Percentiles rank a stretch among this genome's conserved stretches.
Conservation (phyloP, 2,329 filamentous ascomycete species). For the Penicillium sp. region DNA sequence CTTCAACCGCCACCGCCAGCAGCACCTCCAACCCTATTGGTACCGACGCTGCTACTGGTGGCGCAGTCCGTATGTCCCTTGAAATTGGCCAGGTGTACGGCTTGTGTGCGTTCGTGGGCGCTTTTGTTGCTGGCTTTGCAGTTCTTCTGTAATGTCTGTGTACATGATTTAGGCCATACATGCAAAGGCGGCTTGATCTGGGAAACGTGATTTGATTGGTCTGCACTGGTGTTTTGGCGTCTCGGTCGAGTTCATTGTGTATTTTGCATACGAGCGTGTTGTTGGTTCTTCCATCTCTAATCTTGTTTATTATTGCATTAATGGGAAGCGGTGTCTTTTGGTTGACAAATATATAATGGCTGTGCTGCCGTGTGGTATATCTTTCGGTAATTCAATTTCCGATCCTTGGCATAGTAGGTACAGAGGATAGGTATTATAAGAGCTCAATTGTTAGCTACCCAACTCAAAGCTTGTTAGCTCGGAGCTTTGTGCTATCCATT, state of each 20-base stretch:
- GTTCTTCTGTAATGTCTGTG: slow-evolving; percentile 44
- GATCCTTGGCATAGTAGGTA: not conserved
- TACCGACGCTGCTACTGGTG: slow-evolving; percentile 31
- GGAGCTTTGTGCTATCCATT: slow-evolving; percentile 60
- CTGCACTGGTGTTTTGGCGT: not conserved
- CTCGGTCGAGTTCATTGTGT: slow-evolving; percentile 1
- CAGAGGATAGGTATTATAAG: no score
- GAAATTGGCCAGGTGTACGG: slow-evolving; percentile 58
- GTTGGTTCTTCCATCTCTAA: not conserved
- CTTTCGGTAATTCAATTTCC: not conserved
- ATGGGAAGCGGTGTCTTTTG: not conserved
- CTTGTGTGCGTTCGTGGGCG: slow-evolving; percentile 52
- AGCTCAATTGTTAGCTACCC: slow-evolving; percentile 7
- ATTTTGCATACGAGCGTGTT: slow-evolving; percentile 20
- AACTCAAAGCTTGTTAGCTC: slow-evolving; percentile 16
- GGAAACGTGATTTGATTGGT: not conserved
- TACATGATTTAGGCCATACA: not conserved
- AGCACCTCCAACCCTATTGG: slow-evolving; percentile 30
- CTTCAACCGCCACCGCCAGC: slow-evolving; percentile 41
- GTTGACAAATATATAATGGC: not conserved
- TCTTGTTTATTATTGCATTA: not conserved
- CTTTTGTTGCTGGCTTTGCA: slow-evolving; percentile 59
- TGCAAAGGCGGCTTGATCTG: not conserved
- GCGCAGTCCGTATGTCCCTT: slow-evolving; percentile 33
- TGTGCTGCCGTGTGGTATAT: not conserved